Conservation (phyloP, 2,329 filamentous ascomycete species). For the Aphanoascus verrucosus region DNA sequence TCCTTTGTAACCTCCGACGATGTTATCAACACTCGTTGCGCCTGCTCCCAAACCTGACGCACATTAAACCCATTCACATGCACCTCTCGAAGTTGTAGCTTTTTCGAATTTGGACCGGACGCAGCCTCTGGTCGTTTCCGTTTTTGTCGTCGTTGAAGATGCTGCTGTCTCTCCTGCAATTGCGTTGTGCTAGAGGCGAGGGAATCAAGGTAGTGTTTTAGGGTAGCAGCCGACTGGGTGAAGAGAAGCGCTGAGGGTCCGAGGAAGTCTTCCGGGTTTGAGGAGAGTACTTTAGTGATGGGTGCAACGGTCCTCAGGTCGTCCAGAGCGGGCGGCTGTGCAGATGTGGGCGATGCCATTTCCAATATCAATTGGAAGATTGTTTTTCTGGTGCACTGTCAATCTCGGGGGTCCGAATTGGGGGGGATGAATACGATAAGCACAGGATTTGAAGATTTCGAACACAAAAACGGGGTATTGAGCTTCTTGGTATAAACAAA, state of each 20-base stretch:
- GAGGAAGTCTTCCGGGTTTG: conserved; percentile 59
- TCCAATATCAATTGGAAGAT: no score
- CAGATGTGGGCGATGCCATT: conserved; percentile 2
- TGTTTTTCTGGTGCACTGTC: not conserved
- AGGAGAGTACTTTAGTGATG: conserved; percentile 5
- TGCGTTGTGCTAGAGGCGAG: conserved; percentile 65
- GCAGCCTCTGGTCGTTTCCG: conserved; percentile 55
- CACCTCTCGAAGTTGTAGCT: conserved; percentile 66
- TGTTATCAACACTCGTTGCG: conserved; percentile 66
- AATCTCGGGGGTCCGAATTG: no score
- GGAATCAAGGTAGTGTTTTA: conserved; percentile 70
- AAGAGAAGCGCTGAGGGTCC: conserved; percentile 58
- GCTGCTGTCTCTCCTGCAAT: conserved; percentile 59
- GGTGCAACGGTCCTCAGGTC: not conserved
- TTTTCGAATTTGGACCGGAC: conserved; percentile 18
- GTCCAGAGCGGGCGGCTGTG: not conserved
- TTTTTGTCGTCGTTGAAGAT: conserved; percentile 54
- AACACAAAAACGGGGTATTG: no score
- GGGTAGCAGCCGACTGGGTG: conserved; percentile 57
- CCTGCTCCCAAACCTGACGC: conserved; percentile 89
- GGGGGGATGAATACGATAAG: no score
- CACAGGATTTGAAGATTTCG: no score
- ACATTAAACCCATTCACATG: conserved; percentile 80
- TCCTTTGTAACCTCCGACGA: conserved; percentile 45
- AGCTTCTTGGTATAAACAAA: no score